A percentile compares a stretch with the other conserved stretches of the same genome.
Evolutionary conservation across 2,329 filamentous ascomycete genomes (phyloP).

Genomic region (Coniochaeta sp.): DNA sequence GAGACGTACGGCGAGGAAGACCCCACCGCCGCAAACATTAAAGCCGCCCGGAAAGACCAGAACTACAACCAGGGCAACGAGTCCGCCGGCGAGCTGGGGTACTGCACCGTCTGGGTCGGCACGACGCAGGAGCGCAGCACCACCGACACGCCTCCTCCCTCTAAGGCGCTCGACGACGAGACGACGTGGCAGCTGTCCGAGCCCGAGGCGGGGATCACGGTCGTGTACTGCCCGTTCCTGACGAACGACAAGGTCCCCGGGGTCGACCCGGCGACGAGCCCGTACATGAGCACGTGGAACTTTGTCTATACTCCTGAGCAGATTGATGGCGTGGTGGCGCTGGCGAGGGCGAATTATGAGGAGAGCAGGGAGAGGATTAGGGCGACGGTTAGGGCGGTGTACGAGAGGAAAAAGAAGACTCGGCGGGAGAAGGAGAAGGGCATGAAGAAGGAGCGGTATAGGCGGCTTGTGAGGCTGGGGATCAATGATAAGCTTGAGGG

Average conservation of each 20-base stretch:
- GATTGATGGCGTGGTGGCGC: conserved; percentile 73
- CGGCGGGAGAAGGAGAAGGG: conserved; percentile 47
- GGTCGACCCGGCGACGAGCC: conserved; percentile 72
- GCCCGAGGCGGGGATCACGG: conserved; percentile 75
- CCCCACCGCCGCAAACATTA: conserved; percentile 9
- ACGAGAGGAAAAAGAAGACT: conserved; percentile 76
- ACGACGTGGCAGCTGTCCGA: conserved; percentile 64
- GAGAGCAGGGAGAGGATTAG: conserved; percentile 75
- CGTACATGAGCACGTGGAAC: conserved; percentile 96
- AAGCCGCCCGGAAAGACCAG: too few relatives aligned
- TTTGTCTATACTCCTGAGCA: conserved; percentile 92
- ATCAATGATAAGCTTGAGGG: conserved; percentile 50
- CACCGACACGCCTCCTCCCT: conserved; percentile 45
- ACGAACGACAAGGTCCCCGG: conserved; percentile 72
- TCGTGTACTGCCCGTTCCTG: conserved; percentile 86
- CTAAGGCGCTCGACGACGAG: conserved; percentile 49
- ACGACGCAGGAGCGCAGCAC: conserved; percentile 63
- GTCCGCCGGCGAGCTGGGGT: conserved; percentile 61
- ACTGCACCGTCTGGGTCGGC: conserved; percentile 95
- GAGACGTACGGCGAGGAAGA: conserved; percentile 9
- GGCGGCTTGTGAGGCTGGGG: conserved; percentile 41
- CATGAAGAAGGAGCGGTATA: conserved; percentile 31
- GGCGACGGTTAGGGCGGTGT: conserved; percentile 77
- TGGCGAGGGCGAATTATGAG: conserved; percentile 80
- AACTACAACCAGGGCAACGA: conserved; percentile 35